These are phyloP conservation scores for Penicillium sp. DNA, from an alignment of 2,329 filamentous ascomycete genomes.

Conservation along the genomic window DNA sequence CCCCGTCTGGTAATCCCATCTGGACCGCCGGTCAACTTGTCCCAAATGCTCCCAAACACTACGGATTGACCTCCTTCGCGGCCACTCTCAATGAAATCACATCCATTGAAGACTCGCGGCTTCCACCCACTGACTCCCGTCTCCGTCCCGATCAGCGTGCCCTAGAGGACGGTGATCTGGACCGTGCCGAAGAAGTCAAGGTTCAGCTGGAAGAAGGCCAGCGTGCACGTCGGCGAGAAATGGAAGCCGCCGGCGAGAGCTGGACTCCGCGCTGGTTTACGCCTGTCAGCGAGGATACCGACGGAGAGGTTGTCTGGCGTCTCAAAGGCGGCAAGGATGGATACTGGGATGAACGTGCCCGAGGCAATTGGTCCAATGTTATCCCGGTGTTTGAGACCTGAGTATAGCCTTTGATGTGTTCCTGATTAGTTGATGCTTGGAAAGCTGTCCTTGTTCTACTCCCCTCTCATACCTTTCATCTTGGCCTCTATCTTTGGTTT, in stretches of 20 bases:
- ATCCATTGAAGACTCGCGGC: constrained; percentile 67
- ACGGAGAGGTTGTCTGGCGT: constrained; percentile 59
- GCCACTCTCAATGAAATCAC: constrained; percentile 88
- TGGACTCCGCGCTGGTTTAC: constrained; percentile 85
- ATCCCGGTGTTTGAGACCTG: constrained; percentile 54
- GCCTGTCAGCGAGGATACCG: constrained; percentile 53
- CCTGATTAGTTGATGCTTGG: not conserved
- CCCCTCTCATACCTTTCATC: not conserved
- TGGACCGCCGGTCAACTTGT: constrained; percentile 81
- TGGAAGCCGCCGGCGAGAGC: constrained; percentile 72
- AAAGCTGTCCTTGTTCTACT: not conserved
- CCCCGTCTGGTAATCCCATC: constrained; percentile 64
- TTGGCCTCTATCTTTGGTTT: not conserved
- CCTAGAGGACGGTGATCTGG: constrained; percentile 77
- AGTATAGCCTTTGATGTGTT: not conserved
- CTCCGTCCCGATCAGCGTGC: constrained; percentile 85
- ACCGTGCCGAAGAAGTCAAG: constrained; percentile 82
- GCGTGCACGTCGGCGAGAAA: constrained; percentile 67
- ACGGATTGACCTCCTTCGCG: constrained; percentile 85
- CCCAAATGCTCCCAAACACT: constrained; percentile 74
- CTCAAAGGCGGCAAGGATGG: constrained; percentile 79
- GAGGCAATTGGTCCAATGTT: constrained; percentile 64
- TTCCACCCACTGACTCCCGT: constrained; percentile 80
- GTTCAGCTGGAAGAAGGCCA: constrained; percentile 82
- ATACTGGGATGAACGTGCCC: constrained; percentile 86